A percentile compares a stretch with the other conserved stretches of the same genome.
Evolutionary conservation across 1,284 basidiomycete species (phyloP).

Genomic region (Inonotus hispidus): DNA sequence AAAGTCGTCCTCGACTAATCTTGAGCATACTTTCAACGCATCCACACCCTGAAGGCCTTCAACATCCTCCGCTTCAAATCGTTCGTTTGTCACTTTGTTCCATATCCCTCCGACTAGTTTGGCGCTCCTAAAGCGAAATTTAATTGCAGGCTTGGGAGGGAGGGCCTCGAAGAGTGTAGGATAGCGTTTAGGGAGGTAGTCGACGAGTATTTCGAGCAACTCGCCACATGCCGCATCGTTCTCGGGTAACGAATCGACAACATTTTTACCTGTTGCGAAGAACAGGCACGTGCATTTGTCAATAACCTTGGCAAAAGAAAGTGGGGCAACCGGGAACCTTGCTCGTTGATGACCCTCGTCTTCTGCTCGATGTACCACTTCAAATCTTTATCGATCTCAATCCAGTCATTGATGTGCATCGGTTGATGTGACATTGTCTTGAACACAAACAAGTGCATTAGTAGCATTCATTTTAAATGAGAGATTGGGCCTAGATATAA

Average conservation of each 20-base stretch:
- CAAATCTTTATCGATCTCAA: constrained; percentile 38
- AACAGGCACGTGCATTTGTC: not conserved
- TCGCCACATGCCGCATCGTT: constrained; percentile 35
- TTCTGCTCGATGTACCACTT: constrained; percentile 36
- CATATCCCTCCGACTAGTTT: constrained; percentile 28
- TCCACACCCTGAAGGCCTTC: constrained; percentile 26
- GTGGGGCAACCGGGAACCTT: constrained; percentile 22
- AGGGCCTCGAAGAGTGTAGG: constrained; percentile 32
- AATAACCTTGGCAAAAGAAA: not conserved
- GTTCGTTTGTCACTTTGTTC: constrained; percentile 33
- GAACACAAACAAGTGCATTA: not conserved
- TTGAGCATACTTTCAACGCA: constrained; percentile 29
- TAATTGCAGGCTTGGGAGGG: not conserved
- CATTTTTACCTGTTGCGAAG: constrained; percentile 27
- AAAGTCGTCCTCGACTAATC: constrained; percentile 37
- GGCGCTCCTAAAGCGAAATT: not conserved
- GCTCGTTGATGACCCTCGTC: constrained; percentile 30
- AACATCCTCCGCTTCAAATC: constrained; percentile 19
- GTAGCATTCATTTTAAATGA: not conserved
- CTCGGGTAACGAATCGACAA: constrained; percentile 35
- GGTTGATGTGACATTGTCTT: constrained; percentile 37
- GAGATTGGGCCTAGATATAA: not conserved
- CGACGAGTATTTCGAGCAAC: constrained; percentile 32
- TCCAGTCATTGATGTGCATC: constrained; percentile 38
- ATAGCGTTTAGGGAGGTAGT: constrained; percentile 35